Base-by-base conservation (phyloP, 495 filamentous ascomycete species). In the Aspergillus leporis region DNA sequence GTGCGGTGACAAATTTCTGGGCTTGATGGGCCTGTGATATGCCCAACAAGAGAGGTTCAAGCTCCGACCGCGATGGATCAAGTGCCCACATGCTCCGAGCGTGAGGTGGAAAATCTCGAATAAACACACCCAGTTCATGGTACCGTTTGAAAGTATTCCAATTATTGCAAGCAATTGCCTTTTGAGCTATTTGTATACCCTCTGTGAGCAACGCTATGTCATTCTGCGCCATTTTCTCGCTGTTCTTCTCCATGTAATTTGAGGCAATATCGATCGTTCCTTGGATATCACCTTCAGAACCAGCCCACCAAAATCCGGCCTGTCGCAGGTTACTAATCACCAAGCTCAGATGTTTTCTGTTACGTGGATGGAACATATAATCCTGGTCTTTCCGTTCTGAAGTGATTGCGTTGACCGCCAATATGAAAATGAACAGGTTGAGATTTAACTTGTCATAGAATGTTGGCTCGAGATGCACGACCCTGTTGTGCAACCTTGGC, bases 251-350 rank as follows among this genome's bases (percentile, higher is more conserved):
- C 23, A 95, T 66, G 60, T 95, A 95, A 38, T 78, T 78, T 36
- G 78, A 70, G 10, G 87, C 85, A 46, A 82, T 83, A 16, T 89
- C 78, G 6, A 93, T 62, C 4, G 89, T 82, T 18, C 75, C 81
- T 5, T 66, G 49, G 5, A 96, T 79, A 59, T 93, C 84, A 13
- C 78, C 76, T 0, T 85, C 84, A 58, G 89, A 91, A 36, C 92
- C 91, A 9, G 87, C 87, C 80, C 93, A 96, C 75, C 92, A 94
- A 65, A 97, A 96, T 41, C 89, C 89, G n/a, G 90, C 87, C 66
- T 95, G 89, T 23, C 90, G 81, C 31, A 98, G 74, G 67, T 98
- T 97, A 52, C 79, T 81, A 14, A 93, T 87, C 0, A 93, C 77
- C 30, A 83, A 74, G 46, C 82, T 74, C 0, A 97, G 75, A 51